Evolutionary conservation across 805 yeast genomes (phyloP).

Genomic region (Wickerhamiella spandovensis): DNA sequence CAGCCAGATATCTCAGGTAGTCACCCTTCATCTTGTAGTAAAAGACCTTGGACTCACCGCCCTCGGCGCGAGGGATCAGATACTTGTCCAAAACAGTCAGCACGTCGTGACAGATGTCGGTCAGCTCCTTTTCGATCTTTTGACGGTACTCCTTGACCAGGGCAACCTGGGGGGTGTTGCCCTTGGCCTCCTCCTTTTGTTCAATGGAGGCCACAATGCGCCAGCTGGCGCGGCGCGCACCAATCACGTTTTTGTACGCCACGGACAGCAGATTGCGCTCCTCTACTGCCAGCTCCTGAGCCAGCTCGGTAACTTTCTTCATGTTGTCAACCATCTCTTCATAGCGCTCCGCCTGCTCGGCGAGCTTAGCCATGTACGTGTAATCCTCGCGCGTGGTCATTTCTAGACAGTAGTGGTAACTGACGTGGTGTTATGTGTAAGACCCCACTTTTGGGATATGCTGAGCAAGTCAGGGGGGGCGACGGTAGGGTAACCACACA

Average conservation of each 20-base stretch:
- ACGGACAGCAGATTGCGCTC: constrained; percentile 95
- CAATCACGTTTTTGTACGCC: constrained; percentile 97
- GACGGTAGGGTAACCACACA: not conserved
- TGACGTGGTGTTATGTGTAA: constrained; percentile 3
- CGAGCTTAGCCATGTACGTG: constrained; percentile 93
- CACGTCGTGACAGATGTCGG: constrained; percentile 91
- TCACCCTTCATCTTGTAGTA: constrained; percentile 99
- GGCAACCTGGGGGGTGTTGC: constrained; percentile 73
- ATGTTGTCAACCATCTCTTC: constrained; percentile 99
- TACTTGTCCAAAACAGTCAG: constrained; percentile 76
- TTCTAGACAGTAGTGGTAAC: constrained; percentile 2
- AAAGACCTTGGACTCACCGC: constrained; percentile 96
- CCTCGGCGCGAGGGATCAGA: constrained; percentile 87
- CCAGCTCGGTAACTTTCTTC: constrained; percentile 76
- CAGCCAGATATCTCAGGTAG: constrained; percentile 98
- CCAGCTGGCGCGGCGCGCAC: constrained; percentile 99
- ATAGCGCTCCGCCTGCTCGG: constrained; percentile 99
- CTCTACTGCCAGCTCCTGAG: constrained; percentile 80
- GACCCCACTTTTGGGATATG: constrained; percentile 1
- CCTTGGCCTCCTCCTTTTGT: constrained; percentile 98
- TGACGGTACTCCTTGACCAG: constrained; percentile 91
- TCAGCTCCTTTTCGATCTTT: constrained; percentile 88
- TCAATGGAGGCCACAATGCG: constrained; percentile 97
- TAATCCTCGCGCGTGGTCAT: constrained; percentile 81
- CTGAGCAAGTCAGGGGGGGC: not conserved